Evolutionary conservation across 805 yeast genomes (phyloP).

Genomic region (Cyberlindnera maritima): DNA sequence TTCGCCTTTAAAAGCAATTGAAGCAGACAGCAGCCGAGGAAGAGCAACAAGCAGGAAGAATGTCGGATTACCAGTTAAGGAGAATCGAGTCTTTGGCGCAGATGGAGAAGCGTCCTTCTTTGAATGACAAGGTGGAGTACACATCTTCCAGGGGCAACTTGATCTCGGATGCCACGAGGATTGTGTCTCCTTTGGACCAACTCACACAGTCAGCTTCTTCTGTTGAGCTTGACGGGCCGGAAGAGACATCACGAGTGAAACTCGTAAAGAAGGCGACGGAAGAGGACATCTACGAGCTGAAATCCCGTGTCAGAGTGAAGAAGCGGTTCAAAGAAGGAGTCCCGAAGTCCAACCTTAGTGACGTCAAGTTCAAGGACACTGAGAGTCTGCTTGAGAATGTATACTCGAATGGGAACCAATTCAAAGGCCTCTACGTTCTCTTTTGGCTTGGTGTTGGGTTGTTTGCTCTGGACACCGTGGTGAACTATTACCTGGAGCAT

Average conservation of each 20-base stretch:
- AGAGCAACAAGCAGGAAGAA: too few species aligned
- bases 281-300: conserved; percentile 22
- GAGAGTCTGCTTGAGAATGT: conserved; percentile 27
- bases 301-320: conserved; percentile 17
- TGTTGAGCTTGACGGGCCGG: not conserved
- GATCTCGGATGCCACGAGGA: not conserved
- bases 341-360: conserved; percentile 27
- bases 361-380: conserved; percentile 21
- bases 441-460: conserved; percentile 60
- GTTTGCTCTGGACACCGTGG: conserved; percentile 45
- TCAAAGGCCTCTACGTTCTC: conserved; percentile 78
- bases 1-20: too few species aligned
- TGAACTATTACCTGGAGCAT: conserved; percentile 48
- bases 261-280: conserved; percentile 16
- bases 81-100: conserved; percentile 8
- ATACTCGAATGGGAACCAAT: conserved; percentile 29
- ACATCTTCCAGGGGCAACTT: conserved; percentile 1
- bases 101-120: conserved; percentile 12
- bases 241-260: not conserved
- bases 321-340: conserved; percentile 19
- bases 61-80: too few species aligned
- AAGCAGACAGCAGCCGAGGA: too few species aligned
- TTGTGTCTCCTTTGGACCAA: too few species aligned
- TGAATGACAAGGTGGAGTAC: conserved; percentile 14
- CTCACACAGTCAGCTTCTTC: too few species aligned